phyloP scores from a whole-genome alignment of 768 basidiomycete species.

The Naganishia kalamii region DNA sequence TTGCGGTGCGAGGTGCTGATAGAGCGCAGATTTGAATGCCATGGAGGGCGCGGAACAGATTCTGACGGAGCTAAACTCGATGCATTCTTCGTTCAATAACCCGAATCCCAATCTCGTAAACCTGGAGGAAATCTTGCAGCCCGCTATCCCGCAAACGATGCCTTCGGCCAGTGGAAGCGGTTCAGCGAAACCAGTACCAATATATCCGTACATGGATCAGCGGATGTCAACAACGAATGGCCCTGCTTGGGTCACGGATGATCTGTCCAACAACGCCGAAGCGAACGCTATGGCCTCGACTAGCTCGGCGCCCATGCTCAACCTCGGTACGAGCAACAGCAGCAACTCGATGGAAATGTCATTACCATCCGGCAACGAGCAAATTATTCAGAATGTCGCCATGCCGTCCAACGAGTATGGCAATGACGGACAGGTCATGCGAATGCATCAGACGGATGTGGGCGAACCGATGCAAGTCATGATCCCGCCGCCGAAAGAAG shows the following conservation, averaged over 20 bases:
- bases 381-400: neutral
- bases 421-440: neutral
- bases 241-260: neutral
- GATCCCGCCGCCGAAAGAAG: neutral
- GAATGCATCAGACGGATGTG: neutral
- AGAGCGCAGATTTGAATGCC: constrained; percentile 17
- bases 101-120: neutral
- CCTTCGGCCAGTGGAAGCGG: neutral
- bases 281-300: neutral
- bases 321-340: neutral
- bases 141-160: neutral
- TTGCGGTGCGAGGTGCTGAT: neutral
- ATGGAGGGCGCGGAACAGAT: neutral
- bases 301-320: neutral
- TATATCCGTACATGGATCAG: neutral
- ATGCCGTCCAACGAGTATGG: neutral
- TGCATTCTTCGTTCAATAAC: constrained; percentile 2
- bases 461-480: neutral
- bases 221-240: neutral
- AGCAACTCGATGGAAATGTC: neutral
- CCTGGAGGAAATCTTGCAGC: neutral
- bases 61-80: neutral
- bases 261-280: neutral
- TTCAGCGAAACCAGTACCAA: neutral
- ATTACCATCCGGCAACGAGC: neutral